These are phyloP conservation scores for Aureobasidium musti DNA, from an alignment of 2,329 filamentous ascomycete species.

Conservation along the genomic window DNA sequence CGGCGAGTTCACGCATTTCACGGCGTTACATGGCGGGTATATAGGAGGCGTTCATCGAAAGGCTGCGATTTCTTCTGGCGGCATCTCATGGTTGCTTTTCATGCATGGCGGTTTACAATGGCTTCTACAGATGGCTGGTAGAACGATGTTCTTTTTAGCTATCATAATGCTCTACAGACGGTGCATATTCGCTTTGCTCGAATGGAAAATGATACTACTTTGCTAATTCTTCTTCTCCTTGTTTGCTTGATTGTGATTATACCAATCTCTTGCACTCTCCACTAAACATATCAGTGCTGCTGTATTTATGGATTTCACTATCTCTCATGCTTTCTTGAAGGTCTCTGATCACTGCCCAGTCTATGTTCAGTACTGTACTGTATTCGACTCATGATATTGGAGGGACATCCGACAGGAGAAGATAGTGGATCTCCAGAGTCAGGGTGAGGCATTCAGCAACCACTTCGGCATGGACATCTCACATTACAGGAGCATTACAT, in stretches of 20 bases:
- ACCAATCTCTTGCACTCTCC: too few species aligned
- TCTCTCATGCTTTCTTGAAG: background rate
- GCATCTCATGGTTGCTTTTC: constrained; percentile 12
- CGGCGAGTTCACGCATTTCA: constrained; percentile 21
- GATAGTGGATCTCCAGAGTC: background rate
- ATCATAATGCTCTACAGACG: background rate
- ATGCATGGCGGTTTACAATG: background rate
- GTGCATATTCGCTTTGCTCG: background rate
- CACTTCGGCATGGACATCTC: too few species aligned
- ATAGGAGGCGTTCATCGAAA: constrained; percentile 23
- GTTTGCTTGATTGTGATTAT: background rate
- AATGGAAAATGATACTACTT: background rate
- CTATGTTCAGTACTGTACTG: background rate
- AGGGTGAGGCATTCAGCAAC: background rate
- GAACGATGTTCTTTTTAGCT: constrained; percentile 10
- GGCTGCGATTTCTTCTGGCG: constrained; percentile 14
- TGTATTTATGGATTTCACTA: too few species aligned
- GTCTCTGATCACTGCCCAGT: background rate
- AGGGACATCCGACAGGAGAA: background rate
- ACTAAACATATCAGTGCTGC: background rate
- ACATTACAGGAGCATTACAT: background rate
- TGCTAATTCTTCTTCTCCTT: background rate
- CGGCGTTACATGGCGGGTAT: constrained; percentile 23
- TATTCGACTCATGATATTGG: too few species aligned
- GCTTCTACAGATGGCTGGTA: too few species aligned